Base-by-base conservation (phyloP, 768 basidiomycete species). In the Brasilioporus rufonigricans region DNA sequence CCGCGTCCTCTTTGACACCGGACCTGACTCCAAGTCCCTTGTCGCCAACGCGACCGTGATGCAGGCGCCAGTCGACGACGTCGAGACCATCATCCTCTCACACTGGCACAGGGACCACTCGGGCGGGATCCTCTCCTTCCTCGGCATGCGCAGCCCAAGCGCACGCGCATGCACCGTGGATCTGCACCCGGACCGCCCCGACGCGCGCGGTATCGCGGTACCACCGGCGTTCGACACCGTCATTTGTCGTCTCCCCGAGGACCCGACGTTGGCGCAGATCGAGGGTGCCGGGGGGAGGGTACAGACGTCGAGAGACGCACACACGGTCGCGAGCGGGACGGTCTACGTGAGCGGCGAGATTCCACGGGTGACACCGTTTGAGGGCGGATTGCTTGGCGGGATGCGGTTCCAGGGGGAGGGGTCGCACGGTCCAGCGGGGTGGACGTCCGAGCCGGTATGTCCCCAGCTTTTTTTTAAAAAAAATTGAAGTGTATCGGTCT, bases 261-360 rank as follows among this genome's bases (percentile, higher is more conserved):
- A 93, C 65, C 92, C 91, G 14, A 81, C 82, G 7, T 87, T 91
- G 58, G 80, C 82, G 36, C 76, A 81, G 65, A 86, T 94, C 40
- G 70, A 77, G 58, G 64, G 62, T 5, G 74, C 74, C 0, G 82
- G 84, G 4, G 92, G 81, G 5, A 62, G 66, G 1, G 74, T 89
- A 12, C 83, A 86, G 64, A 78, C 67, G 62, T 79, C 83, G 55
- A 63, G 61, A 0, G 77, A 84, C 39, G 83, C 79, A n/a, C 91
- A 94, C 65, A 71, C 74, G 6, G 80, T 92, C 48, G 83, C 86
- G 4, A 80, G 72, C 10, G 80, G 75, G 5, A 80, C 81, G 8
- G 74, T 91, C 19, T 91, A 82, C 72, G 83, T 93, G 13, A 93
- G 91, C 64, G 91, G 91, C 1, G 86, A 88, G 70, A 88, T 94